Base-by-base conservation (phyloP, 768 basidiomycete species). In the Chalciporus pseudorubinellus region DNA sequence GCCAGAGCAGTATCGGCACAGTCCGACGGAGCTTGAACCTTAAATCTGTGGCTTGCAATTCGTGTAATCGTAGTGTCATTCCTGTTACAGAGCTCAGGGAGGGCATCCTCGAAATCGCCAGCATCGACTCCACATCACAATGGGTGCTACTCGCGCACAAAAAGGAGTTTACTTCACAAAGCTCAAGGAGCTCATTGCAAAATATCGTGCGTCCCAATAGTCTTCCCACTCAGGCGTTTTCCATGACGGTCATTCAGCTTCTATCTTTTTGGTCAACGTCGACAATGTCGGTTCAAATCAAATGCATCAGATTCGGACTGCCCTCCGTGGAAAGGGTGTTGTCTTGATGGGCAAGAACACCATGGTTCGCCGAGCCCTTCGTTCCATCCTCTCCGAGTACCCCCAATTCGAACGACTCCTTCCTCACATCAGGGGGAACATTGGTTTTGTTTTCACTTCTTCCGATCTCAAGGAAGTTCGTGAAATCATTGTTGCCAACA, bases 321-420 rank as follows among this genome's bases (percentile, higher is more conserved):
- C 95, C 45, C 92, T 99, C 73, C 92, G 97, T 64, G 93, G 94
- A 67, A 93, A 91, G 72, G 97, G 92, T 78, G 77, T 94, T 54
- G 94, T 99, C 60, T 75, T 99, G 64, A 99, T 99, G 97, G 97
- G 97, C 70, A 99, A 99, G 79, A 99, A 99, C 86, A 99, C 97
- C 70, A 98, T 98, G 95, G 95, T 99, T 65, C 92, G 97, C 77
- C 92, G 97, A 65, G 97, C 94, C 55, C 82, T 99, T 57, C 93
- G 97, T 58, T 80, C 86, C 65, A 84, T 98, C 74, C 84, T 98
- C 67, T 55, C 81, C 59, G 97, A 98, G 64, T 79, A 76, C 79
- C 97, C 95, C 48, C 87, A 94, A 69, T 95, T 87, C 78, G 97
- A 99, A 79, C 89, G 84, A 66, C 89, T 99, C 73, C 87, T 99